Conservation (phyloP, 2,329 filamentous ascomycete genomes). For the Fusarium continuum region DNA sequence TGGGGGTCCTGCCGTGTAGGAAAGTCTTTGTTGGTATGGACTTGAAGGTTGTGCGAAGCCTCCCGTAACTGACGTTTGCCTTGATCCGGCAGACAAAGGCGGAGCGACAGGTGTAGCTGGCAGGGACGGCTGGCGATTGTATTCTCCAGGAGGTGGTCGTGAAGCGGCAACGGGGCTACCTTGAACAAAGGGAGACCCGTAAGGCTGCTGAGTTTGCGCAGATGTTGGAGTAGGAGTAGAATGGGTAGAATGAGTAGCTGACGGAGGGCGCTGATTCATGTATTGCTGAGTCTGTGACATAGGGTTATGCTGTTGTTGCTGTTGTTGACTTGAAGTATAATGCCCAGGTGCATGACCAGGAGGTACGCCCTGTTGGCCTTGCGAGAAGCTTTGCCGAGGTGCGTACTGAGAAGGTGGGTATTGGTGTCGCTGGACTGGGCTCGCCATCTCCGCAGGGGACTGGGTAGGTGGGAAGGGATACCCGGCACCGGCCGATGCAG, state of each 20-base stretch:
- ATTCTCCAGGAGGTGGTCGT: constrained; percentile 55
- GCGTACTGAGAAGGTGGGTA: constrained; percentile 57
- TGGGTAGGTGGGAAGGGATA: constrained; percentile 62
- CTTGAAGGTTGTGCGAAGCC: constrained; percentile 62
- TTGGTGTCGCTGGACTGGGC: constrained; percentile 62
- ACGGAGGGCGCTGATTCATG: constrained; percentile 63
- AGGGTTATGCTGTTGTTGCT: constrained; percentile 37
- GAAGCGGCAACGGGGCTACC: constrained; percentile 61
- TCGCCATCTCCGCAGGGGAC: constrained; percentile 54
- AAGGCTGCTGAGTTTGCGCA: constrained; percentile 66
- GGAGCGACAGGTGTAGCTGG: constrained; percentile 63
- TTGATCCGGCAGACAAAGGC: constrained; percentile 55
- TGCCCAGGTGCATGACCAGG: constrained; percentile 31
- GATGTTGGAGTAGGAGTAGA: constrained; percentile 70
- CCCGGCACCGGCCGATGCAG: constrained; percentile 53
- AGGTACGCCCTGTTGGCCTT: constrained; percentile 42
- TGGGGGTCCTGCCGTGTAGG: constrained; percentile 43
- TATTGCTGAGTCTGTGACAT: constrained; percentile 58
- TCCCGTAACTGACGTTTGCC: constrained; percentile 54
- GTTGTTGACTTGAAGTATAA: constrained; percentile 47
- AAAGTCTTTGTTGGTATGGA: constrained; percentile 65
- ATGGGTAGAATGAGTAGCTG: constrained; percentile 66
- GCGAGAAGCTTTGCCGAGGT: constrained; percentile 58
- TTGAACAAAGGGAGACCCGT: constrained; percentile 60
- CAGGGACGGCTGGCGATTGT: constrained; percentile 62